Evolutionary conservation across 78 protist species (phyloP).

Genomic region (Dictyostelium brefeldianum): DNA sequence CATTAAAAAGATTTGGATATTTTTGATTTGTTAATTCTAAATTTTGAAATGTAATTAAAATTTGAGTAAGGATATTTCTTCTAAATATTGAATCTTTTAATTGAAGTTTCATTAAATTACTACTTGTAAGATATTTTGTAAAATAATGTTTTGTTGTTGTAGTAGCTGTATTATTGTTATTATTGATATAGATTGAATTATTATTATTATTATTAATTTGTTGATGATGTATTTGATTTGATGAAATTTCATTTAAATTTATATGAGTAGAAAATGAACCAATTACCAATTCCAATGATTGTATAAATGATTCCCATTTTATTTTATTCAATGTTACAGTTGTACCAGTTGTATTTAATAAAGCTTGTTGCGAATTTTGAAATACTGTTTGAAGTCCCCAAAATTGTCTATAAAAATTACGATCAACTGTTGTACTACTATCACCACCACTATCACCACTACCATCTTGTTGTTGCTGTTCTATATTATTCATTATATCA

Average conservation of each 20-base stretch:
- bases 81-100: slow-evolving; percentile 70
- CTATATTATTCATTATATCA: slow-evolving; percentile 7
- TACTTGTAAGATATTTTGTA: slow-evolving; percentile 58
- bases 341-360: not conserved
- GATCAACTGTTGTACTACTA: slow-evolving; percentile 22
- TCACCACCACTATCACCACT: not conserved
- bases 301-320: slow-evolving; percentile 53
- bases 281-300: slow-evolving; percentile 50
- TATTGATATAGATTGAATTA: too few relatives aligned
- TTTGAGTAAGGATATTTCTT: slow-evolving; percentile 64
- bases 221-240: not conserved
- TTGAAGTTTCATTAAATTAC: slow-evolving; percentile 61
- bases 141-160: slow-evolving; percentile 50
- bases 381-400: slow-evolving; percentile 60
- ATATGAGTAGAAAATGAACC: slow-evolving; percentile 69
- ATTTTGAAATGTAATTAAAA: slow-evolving; percentile 51
- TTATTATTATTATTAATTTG: slow-evolving; percentile 2
- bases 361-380: slow-evolving; percentile 37
- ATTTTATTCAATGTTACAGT: slow-evolving; percentile 16
- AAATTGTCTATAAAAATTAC: slow-evolving; percentile 62
- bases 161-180: not conserved
- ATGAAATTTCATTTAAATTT: slow-evolving; percentile 34
- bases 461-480: not conserved
- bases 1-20: slow-evolving; percentile 48
- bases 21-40: slow-evolving; percentile 37